These are phyloP conservation scores for Sedum album DNA, from an alignment of 164 flowering plant species.

Conservation along the genomic window DNA sequence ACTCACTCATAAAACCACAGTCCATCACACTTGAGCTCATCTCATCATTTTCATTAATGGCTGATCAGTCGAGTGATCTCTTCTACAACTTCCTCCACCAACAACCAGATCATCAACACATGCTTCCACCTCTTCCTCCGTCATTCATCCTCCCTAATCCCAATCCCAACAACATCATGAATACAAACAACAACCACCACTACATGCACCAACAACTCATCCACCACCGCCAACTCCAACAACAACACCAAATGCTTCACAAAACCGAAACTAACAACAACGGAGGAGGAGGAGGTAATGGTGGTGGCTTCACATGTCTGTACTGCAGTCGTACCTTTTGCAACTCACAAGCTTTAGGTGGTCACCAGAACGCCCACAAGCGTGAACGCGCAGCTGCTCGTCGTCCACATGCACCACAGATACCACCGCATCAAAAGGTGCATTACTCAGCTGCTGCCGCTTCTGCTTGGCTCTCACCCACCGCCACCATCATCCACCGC, in stretches of 20 bases:
- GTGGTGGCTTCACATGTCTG: conserved; percentile 22
- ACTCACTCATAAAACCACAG: background rate
- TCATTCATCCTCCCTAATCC: background rate
- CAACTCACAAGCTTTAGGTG: conserved; percentile 68
- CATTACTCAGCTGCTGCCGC: background rate
- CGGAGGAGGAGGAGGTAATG: background rate
- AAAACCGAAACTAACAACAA: background rate
- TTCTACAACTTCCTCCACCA: background rate
- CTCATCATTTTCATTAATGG: background rate
- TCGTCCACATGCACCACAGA: background rate
- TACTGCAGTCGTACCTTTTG: conserved; percentile 52
- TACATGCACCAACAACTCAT: background rate
- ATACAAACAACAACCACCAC: background rate
- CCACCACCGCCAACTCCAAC: background rate
- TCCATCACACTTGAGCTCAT: background rate
- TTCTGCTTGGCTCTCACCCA: too few species aligned
- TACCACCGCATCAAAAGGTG: background rate
- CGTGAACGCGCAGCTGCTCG: conserved; percentile 55
- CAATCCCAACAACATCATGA: background rate
- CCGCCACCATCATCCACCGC: background rate
- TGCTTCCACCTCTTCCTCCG: background rate
- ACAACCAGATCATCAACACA: background rate
- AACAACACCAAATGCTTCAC: background rate
- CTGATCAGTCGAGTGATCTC: background rate
- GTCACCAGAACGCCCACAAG: too few species aligned